phyloP scores from a whole-genome alignment of 345 rosid species.

The Moricandia arvensis region DNA sequence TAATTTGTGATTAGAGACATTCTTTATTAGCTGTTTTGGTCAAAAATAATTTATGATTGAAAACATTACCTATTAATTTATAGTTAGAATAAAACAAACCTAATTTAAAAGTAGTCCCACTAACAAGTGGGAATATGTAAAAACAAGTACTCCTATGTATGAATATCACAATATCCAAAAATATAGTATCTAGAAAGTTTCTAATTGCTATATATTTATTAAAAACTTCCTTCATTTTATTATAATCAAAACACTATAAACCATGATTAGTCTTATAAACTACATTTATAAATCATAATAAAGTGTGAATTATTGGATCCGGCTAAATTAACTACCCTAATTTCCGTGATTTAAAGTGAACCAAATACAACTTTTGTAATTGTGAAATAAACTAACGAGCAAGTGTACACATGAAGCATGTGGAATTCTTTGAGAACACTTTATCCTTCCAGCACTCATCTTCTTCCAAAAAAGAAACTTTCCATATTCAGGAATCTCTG shows the following conservation, averaged over 20 bases:
- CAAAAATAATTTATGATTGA: background rate
- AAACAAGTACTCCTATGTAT: background rate
- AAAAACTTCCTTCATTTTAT: background rate
- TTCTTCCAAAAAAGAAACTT: background rate
- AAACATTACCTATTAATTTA: background rate
- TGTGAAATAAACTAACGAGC: background rate
- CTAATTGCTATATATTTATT: background rate
- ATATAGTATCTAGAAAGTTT: background rate
- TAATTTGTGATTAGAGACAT: no score
- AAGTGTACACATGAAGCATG: background rate
- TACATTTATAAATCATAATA: background rate
- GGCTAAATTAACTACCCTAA: background rate
- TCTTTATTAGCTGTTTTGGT: no score
- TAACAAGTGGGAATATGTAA: background rate
- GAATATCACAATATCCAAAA: no score
- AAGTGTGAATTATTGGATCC: background rate
- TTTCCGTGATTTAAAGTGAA: background rate
- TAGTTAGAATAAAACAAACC: no score
- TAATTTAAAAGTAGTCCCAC: background rate
- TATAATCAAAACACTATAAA: background rate
- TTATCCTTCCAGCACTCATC: background rate
- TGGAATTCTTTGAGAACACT: background rate
- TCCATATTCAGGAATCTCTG: background rate
- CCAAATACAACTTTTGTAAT: background rate
- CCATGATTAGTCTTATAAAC: background rate